Conservation (phyloP, 2,329 filamentous ascomycete species). For the Neofusicoccum kwambonambiense region DNA sequence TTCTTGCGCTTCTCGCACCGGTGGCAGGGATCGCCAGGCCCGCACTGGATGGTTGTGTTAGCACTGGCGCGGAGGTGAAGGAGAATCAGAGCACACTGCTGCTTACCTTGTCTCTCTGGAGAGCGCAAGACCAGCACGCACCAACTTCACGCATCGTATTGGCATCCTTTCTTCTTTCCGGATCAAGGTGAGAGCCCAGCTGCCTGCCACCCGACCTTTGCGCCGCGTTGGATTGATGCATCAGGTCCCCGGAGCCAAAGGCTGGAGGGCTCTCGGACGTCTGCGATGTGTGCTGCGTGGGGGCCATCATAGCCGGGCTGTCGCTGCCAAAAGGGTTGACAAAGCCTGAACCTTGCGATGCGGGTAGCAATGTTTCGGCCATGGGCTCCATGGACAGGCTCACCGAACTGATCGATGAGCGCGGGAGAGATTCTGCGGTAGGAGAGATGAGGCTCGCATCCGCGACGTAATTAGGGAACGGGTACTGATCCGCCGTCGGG, state of each 20-base stretch:
- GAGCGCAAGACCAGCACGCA: conserved; percentile 49
- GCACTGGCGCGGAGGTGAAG: conserved; percentile 7
- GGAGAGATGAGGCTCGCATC: conserved; percentile 2
- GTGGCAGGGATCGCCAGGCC: conserved; percentile 39
- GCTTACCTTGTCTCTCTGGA: conserved; percentile 47
- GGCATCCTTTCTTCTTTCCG: conserved; percentile 40
- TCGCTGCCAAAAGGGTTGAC: conserved; percentile 4
- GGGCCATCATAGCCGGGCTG: background rate
- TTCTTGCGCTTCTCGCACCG: conserved; percentile 40
- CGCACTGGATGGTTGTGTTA: conserved; percentile 31
- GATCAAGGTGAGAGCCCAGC: conserved; percentile 38
- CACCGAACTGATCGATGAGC: conserved; percentile 2
- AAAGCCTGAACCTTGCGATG: conserved; percentile 2
- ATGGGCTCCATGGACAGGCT: conserved; percentile 3
- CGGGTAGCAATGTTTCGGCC: background rate
- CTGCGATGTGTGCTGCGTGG: background rate
- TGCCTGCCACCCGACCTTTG: conserved; percentile 37
- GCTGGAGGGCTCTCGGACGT: conserved; percentile 8
- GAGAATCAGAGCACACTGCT: background rate
- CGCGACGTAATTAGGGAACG: background rate
- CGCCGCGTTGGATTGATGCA: background rate
- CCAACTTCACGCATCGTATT: conserved; percentile 47
- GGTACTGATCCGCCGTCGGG: background rate
- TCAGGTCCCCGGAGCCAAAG: background rate
- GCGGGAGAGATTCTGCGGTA: background rate